Evolutionary conservation across 2,329 filamentous ascomycete species (phyloP).

Genomic region (Pyrenophora seminiperda): DNA sequence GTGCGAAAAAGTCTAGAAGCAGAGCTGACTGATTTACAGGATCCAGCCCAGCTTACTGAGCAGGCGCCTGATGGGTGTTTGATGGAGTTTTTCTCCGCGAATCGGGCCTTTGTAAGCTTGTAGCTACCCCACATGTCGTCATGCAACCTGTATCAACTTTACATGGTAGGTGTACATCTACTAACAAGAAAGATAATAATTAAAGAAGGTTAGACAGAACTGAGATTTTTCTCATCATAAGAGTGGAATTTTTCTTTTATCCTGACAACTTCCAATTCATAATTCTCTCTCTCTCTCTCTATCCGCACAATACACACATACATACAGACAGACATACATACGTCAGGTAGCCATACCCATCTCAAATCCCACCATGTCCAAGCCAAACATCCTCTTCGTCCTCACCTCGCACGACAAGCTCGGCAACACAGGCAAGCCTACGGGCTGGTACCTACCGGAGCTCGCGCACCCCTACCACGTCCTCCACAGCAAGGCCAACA

Average conservation of each 20-base stretch:
- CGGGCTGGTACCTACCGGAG: slow-evolving; percentile 69
- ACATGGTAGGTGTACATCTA: too few species aligned
- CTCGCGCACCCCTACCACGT: slow-evolving; percentile 49
- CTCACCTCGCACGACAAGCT: slow-evolving; percentile 66
- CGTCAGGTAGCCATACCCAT: too few species aligned
- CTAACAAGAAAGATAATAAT: background rate
- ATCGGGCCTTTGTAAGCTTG: slow-evolving; percentile 8
- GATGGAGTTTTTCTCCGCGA: too few species aligned
- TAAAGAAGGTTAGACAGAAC: background rate
- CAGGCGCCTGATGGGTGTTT: too few species aligned
- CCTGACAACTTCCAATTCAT: background rate
- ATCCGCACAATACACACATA: background rate
- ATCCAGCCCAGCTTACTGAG: too few species aligned
- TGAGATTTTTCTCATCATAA: slow-evolving; percentile 1
- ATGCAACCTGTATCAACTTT: background rate
- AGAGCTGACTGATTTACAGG: too few species aligned
- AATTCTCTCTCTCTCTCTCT: background rate
- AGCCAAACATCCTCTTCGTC: slow-evolving; percentile 70
- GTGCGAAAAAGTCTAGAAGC: too few species aligned
- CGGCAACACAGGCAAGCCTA: slow-evolving; percentile 55
- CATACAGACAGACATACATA: background rate
- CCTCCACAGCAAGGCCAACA: slow-evolving; percentile 44
- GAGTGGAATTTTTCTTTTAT: too few species aligned
- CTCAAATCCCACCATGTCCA: slow-evolving; percentile 17
- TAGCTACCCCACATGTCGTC: slow-evolving; percentile 14